phyloP scores from a whole-genome alignment of 352 stramenopile genomes.

The Phytophthora ramorum region DNA sequence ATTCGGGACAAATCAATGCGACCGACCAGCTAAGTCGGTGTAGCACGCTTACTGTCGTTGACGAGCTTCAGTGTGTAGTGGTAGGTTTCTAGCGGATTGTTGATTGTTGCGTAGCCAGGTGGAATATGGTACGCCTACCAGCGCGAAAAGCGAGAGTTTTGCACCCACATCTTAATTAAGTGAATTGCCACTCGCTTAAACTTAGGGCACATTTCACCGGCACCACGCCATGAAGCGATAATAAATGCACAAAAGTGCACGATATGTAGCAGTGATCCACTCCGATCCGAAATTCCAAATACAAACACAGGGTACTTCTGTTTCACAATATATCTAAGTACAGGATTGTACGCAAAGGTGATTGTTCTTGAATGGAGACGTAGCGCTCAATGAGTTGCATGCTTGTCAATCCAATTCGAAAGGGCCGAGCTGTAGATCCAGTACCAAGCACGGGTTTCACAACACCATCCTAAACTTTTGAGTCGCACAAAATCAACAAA shows the following conservation, averaged over 20 bases:
- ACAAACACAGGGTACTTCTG: conserved; percentile 2
- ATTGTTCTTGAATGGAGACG: neutral
- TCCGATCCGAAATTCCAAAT: neutral
- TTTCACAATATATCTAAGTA: neutral
- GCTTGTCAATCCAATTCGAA: neutral
- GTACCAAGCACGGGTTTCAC: neutral
- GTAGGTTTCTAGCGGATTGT: neutral
- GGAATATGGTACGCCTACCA: neutral
- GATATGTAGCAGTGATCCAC: neutral
- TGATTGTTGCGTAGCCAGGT: neutral
- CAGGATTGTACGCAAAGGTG: neutral
- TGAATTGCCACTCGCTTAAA: neutral
- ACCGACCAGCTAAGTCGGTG: neutral
- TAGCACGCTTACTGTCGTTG: neutral
- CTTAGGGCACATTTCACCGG: neutral
- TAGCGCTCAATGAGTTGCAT: neutral
- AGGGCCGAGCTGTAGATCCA: neutral
- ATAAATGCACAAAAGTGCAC: neutral
- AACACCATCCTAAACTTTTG: neutral
- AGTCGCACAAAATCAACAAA: neutral
- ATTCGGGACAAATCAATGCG: neutral
- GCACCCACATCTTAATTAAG: neutral
- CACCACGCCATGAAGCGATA: neutral
- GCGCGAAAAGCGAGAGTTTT: neutral
- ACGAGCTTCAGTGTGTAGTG: neutral